Conservation (phyloP, 805 yeast genomes). For the Nakazawaea holstii region DNA sequence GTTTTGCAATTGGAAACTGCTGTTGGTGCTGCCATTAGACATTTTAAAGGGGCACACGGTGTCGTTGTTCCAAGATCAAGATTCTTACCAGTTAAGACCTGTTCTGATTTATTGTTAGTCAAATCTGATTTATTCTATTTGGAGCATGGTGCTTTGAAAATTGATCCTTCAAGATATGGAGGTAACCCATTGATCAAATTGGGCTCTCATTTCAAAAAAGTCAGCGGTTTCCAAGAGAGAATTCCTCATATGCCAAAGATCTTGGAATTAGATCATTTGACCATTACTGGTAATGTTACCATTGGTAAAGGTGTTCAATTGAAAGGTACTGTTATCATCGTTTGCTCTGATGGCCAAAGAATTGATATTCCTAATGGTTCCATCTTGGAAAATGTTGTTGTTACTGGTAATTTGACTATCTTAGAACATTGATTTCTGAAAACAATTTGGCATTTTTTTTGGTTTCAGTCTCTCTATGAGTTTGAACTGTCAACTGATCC, state of each 20-base stretch:
- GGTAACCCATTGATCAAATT: conserved; percentile 93
- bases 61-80: conserved; percentile 97
- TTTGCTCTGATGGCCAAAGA: conserved; percentile 93
- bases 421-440: conserved; percentile 61
- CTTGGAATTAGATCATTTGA: conserved; percentile 93
- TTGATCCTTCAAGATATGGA: conserved; percentile 82
- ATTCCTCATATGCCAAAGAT: conserved; percentile 95
- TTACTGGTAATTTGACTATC: conserved; percentile 93
- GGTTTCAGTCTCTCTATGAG: not conserved
- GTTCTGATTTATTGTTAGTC: conserved; percentile 89
- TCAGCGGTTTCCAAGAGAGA: conserved; percentile 82
- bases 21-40: conserved; percentile 98
- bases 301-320: conserved; percentile 86
- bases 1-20: conserved; percentile 98
- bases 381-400: conserved; percentile 90
- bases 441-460: not conserved
- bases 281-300: conserved; percentile 93
- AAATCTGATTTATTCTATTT: conserved; percentile 90
- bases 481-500: not conserved
- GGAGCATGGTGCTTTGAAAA: conserved; percentile 84
- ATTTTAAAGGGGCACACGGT: conserved; percentile 93
- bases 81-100: conserved; percentile 96
- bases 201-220: conserved; percentile 96
- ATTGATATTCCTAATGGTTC: conserved; percentile 98
- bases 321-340: conserved; percentile 96